Base-by-base conservation (phyloP, 371 early-diverging fungal species). In the Phascolomyces articulosus region DNA sequence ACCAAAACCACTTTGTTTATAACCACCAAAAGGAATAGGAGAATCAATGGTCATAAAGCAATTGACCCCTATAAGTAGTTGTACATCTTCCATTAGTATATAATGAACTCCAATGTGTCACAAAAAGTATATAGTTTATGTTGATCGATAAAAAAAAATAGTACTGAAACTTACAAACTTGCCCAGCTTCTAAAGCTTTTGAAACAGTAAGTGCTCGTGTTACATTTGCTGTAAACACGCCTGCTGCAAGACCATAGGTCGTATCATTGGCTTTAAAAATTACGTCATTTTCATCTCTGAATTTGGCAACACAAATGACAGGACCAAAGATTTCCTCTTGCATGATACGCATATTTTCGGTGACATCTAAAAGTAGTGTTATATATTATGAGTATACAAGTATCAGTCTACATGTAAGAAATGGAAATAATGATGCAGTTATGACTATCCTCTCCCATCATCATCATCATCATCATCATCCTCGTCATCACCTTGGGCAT, bases 251-350 rank as follows among this genome's bases (percentile, higher is more conserved):
- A 24, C 96, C 97, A 29, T 86, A 89, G 1, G 75, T 65, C 9
- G 90, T 87, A 66, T 77, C 78, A 72, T 96, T 92, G 38, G 95
- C 95, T 38, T 82, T 68, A 20, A 77, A 65, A 16, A 96, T 44
- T 1, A 90, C 95, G 72, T 92, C 91, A 0, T 88, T 90, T 40
- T 86, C 85, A 38, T 82, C 77, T 0, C 79, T 66, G 67, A 94
- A 94, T 58, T 75, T 84, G 70, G 82, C 82, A 21, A 93, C 77
- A 20, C 85, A 88, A 13, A 87, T 87, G 20, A 94, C 87, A 13
- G 94, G 94, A 10, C 94, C 94, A 74, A 94, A 94, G 20, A 89
- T 92, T 71, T 94, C 94, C 65, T 92, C 91, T 27, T 70, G 70
- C 26, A 85, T 77, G 64, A 92, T 87, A 20, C 67, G 68, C 88